Base-by-base conservation (phyloP, 83 land plant genomes). In the Picea abies region DNA sequence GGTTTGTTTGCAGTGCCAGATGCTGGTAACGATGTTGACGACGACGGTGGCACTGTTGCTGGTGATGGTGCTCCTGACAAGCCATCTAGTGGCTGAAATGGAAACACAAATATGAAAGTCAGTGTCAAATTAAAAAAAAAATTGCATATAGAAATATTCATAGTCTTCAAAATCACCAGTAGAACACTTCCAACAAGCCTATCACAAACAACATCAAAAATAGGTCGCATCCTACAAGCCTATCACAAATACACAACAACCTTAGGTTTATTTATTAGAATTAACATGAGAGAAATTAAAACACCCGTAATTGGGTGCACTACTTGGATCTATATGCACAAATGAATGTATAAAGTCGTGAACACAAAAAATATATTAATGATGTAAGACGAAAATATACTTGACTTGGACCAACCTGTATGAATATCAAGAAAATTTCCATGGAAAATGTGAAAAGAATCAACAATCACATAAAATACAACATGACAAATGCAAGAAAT, bases 81-180 rank as follows among this genome's bases (percentile, higher is more conserved):
- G 52, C 89, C 92, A 81, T 96, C 99, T 61, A 96, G 85, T 58
- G 99, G 97, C 96, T 94, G 91, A 72, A 86, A 76, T 72, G 8
- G 58, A 80, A 47, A 47, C 35, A 71, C 41, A 71, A n/a, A 26
- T 26, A 26, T 11, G 5, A 20, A 79, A 69, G 19, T 79, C 16
- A 78, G 23, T 64, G 16, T 60, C 20, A 61, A 2, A 52, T 10
- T 10, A 10, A 11, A 25, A 9, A 3, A 47, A 23, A 4, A 12
- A 65, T 0, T 29, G 3, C 4, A 67, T 19, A 14, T 39, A 81
- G 65, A 22, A 3, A 47, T 25, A 25, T 52, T 29, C 19, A 66
- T 4, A 80, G 15, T n/a, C 79, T 23, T 20, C 39, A 63, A 49
- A 61, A 44, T 71, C 23, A n/a, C 49, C 49, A 52, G 29, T 63